Conservation (phyloP, 805 yeast genomes). For the Candida verbasci region DNA sequence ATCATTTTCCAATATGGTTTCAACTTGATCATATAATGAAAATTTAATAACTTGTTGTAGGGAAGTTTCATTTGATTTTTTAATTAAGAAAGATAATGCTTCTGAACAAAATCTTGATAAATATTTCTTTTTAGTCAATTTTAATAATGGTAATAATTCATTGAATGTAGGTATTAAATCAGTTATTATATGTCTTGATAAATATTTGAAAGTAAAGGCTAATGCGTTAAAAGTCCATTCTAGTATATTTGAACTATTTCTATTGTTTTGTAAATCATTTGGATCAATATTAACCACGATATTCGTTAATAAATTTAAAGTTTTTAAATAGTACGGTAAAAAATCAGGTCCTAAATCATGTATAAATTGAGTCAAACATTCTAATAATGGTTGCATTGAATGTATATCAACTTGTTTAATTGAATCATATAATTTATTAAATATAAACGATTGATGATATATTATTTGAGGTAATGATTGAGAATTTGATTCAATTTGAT, state of each 20-base stretch:
- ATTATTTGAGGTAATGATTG: constrained; percentile 79
- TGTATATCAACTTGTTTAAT: constrained; percentile 57
- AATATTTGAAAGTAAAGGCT: constrained; percentile 86
- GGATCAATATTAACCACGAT: constrained; percentile 38
- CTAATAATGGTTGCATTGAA: constrained; percentile 77
- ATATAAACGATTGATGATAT: constrained; percentile 63
- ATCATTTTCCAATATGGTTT: constrained; percentile 30
- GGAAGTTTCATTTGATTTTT: constrained; percentile 54
- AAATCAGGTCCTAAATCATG: constrained; percentile 94
- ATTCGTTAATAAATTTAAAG: constrained; percentile 48
- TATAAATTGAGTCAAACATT: constrained; percentile 73
- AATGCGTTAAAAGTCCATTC: constrained; percentile 83
- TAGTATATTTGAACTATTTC: constrained; percentile 56
- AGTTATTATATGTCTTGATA: constrained; percentile 57
- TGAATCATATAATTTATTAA: constrained; percentile 40
- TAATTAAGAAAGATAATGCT: constrained; percentile 76
- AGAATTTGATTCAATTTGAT: constrained; percentile 47
- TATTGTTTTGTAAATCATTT: constrained; percentile 48
- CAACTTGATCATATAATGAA: constrained; percentile 32
- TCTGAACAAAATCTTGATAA: constrained; percentile 84
- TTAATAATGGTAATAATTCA: constrained; percentile 59
- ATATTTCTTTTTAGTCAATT: constrained; percentile 52
- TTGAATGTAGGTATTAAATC: constrained; percentile 70
- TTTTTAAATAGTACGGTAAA: constrained; percentile 56
- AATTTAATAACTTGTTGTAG: constrained; percentile 44